A percentile compares a stretch with the other conserved stretches of the same genome.
Evolutionary conservation across 2,329 filamentous ascomycete genomes (phyloP).

Genomic region (Penicillium sp.): DNA sequence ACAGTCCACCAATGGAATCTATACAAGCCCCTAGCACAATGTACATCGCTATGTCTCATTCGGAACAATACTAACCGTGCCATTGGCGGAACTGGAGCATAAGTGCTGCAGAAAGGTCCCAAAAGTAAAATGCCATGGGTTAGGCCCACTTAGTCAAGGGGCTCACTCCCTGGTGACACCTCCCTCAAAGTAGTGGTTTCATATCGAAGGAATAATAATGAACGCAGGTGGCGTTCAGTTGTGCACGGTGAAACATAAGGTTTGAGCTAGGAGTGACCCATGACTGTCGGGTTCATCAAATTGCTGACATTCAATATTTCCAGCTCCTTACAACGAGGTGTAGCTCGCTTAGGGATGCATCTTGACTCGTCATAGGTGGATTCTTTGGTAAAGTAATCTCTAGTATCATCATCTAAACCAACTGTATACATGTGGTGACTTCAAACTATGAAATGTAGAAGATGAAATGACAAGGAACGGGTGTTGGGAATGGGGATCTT

Average conservation of each 20-base stretch:
- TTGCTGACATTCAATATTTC: background rate
- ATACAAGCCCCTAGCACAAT: background rate
- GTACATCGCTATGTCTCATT: background rate
- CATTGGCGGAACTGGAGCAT: background rate
- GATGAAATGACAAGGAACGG: background rate
- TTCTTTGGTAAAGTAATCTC: too few relatives aligned
- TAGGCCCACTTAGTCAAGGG: background rate
- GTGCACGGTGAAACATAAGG: slow-evolving; percentile 2
- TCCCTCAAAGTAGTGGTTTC: slow-evolving; percentile 7
- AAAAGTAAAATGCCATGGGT: background rate
- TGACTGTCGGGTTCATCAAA: slow-evolving; percentile 2
- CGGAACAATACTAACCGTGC: background rate
- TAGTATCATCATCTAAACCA: too few relatives aligned
- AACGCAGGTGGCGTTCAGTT: background rate
- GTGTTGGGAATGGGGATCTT: too few relatives aligned
- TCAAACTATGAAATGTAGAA: too few relatives aligned
- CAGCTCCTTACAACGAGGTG: too few relatives aligned
- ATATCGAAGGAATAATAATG: slow-evolving; percentile 4
- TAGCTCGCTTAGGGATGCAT: background rate
- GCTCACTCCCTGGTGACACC: background rate
- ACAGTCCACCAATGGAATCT: background rate
- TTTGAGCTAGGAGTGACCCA: background rate
- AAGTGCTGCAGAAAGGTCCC: background rate
- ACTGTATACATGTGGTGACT: too few relatives aligned
- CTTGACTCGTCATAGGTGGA: background rate